A percentile compares a stretch with the other conserved stretches of the same genome.
Evolutionary conservation across 352 stramenopile genomes (phyloP).

Genomic region (Pythium monospermum): DNA sequence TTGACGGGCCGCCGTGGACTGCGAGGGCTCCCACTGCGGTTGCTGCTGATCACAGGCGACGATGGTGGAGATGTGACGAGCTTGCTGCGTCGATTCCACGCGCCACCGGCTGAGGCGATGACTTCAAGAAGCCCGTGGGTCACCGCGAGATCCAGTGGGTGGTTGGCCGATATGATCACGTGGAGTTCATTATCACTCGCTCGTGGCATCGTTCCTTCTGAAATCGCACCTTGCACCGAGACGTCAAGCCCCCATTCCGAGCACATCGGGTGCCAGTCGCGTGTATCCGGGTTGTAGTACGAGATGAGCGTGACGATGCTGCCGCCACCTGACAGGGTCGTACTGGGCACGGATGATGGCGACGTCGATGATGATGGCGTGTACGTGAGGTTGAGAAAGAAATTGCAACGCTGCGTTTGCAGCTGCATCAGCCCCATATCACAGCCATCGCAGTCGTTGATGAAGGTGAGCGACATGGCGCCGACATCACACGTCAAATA

Average conservation of each 20-base stretch:
- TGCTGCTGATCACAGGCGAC: no score
- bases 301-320: conserved; percentile 56
- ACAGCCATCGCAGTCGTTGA: conserved; percentile 84
- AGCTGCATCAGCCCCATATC: conserved; percentile 82
- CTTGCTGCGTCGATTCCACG: conserved; percentile 46
- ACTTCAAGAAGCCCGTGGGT: conserved; percentile 78
- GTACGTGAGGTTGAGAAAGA: conserved; percentile 75
- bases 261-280: conserved; percentile 79
- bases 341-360: conserved; percentile 28
- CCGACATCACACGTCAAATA: conserved; percentile 74
- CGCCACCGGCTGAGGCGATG: conserved; percentile 63
- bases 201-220: conserved; percentile 7
- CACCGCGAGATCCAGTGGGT: conserved; percentile 67
- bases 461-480: conserved; percentile 65
- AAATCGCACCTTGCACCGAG: conserved; percentile 52
- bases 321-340: conserved; percentile 60
- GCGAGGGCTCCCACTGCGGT: no score
- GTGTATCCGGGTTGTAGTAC: conserved; percentile 82
- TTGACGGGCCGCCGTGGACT: no score
- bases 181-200: conserved; percentile 54
- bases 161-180: conserved; percentile 62
- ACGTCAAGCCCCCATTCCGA: conserved; percentile 68
- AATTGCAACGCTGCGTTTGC: conserved; percentile 58
- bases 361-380: conserved; percentile 8
- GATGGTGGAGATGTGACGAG: conserved; percentile 1